Evolutionary conservation across 78 protist species (phyloP).

Genomic region (Emiliania huxleyi): DNA sequence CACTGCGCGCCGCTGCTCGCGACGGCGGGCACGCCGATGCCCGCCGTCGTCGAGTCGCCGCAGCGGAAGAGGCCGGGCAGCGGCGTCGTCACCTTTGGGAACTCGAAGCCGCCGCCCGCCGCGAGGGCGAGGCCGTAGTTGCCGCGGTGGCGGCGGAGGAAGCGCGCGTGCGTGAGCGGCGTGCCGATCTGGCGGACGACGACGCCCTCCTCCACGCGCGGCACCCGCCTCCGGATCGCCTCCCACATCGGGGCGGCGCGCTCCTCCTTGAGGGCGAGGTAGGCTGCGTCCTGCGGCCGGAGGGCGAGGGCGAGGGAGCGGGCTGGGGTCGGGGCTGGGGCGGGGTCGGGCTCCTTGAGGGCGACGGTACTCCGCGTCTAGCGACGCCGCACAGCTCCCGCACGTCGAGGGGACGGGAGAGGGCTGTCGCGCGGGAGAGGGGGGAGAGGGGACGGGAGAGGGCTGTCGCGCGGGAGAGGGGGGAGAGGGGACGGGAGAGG

Average conservation of each 20-base stretch:
- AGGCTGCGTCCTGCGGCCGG: background rate
- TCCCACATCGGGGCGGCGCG: background rate
- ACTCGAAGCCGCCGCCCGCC: background rate
- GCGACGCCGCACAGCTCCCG: no score
- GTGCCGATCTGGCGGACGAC: background rate
- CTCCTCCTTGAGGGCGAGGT: background rate
- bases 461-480: no score
- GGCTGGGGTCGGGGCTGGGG: no score
- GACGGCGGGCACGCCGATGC: slow-evolving; percentile 29
- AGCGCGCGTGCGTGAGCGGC: slow-evolving; percentile 13
- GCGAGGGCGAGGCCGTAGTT: slow-evolving; percentile 28
- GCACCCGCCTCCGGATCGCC: background rate
- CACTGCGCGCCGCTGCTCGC: background rate
- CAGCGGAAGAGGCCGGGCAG: background rate
- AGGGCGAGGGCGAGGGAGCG: no score
- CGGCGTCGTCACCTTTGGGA: background rate
- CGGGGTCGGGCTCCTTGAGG: no score
- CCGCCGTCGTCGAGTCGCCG: slow-evolving; percentile 23
- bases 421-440: no score
- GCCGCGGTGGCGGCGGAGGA: background rate
- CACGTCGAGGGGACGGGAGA: no score
- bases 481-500: no score
- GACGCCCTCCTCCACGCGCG: background rate
- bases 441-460: no score
- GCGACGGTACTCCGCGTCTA: no score